phyloP scores from a whole-genome alignment of 1,284 basidiomycete genomes.

The Meira miltonrushii region DNA sequence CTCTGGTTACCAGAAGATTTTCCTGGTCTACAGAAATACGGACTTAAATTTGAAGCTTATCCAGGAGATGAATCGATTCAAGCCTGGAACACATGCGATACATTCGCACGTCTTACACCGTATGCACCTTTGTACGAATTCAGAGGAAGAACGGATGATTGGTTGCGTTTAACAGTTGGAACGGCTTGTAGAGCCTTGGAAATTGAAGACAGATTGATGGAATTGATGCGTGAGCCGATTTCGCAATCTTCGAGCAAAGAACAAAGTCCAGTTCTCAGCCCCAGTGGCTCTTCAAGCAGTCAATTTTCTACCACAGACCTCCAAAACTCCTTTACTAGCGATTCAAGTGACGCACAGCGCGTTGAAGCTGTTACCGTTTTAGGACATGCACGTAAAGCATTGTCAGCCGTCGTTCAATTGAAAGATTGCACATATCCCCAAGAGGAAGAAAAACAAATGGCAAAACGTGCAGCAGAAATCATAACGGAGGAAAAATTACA shows the following conservation, averaged over 20 bases:
- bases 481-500: not conserved
- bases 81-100: not conserved
- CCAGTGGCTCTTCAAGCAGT: too few relatives aligned
- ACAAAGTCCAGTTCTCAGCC: not conserved
- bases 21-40: not conserved
- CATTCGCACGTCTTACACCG: not conserved
- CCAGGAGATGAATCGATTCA: not conserved
- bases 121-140: not conserved
- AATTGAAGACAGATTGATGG: not conserved
- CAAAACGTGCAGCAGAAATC: not conserved
- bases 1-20: slow-evolving; percentile 1
- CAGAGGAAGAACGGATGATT: not conserved
- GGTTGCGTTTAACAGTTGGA: not conserved
- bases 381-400: not conserved
- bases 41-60: not conserved
- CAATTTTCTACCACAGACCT: too few relatives aligned
- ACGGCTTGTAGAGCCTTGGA: not conserved
- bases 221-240: not conserved
- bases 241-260: not conserved
- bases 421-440: too few relatives aligned
- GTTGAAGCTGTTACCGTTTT: not conserved
- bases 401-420: not conserved
- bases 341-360: too few relatives aligned
- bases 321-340: too few relatives aligned
- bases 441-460: not conserved